Conservation (phyloP, 2,329 filamentous ascomycete genomes). For the Penicillium brasilianum region DNA sequence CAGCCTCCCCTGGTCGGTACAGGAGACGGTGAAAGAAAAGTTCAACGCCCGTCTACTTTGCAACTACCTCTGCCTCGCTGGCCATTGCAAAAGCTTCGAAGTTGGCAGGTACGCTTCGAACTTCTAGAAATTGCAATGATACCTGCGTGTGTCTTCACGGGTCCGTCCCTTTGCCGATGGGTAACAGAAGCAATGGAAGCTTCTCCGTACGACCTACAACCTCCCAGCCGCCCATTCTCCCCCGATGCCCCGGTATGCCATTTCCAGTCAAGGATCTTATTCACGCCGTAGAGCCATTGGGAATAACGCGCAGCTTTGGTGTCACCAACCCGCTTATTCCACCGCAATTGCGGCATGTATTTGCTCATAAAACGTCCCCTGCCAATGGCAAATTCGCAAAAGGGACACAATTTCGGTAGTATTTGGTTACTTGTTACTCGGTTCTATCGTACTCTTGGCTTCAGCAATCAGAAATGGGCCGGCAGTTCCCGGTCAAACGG, state of each 20-base stretch:
- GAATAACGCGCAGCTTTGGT: conserved; percentile 14
- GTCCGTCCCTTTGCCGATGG: conserved; percentile 15
- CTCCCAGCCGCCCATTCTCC: neutral
- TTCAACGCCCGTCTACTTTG: neutral
- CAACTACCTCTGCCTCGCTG: conserved; percentile 3
- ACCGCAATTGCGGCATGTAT: neutral
- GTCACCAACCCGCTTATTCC: conserved; percentile 9
- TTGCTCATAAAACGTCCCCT: neutral
- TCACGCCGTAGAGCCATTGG: conserved; percentile 3
- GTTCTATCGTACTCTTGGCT: neutral
- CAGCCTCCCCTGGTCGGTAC: neutral
- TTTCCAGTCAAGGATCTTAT: conserved; percentile 8
- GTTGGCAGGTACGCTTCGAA: conserved; percentile 4
- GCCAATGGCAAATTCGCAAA: neutral
- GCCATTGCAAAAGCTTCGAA: conserved; percentile 7
- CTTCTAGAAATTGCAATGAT: conserved; percentile 30
- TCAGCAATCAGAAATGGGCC: conserved; percentile 16
- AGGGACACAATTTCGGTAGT: neutral
- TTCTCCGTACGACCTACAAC: conserved; percentile 15
- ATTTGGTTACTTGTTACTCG: neutral
- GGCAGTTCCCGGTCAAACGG: conserved; percentile 30
- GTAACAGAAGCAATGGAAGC: conserved; percentile 28
- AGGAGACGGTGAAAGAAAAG: neutral
- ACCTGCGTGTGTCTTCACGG: conserved; percentile 15
- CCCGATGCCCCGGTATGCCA: neutral